Evolutionary conservation across 805 yeast species (phyloP).

Genomic region (Starmerella kuoi): DNA sequence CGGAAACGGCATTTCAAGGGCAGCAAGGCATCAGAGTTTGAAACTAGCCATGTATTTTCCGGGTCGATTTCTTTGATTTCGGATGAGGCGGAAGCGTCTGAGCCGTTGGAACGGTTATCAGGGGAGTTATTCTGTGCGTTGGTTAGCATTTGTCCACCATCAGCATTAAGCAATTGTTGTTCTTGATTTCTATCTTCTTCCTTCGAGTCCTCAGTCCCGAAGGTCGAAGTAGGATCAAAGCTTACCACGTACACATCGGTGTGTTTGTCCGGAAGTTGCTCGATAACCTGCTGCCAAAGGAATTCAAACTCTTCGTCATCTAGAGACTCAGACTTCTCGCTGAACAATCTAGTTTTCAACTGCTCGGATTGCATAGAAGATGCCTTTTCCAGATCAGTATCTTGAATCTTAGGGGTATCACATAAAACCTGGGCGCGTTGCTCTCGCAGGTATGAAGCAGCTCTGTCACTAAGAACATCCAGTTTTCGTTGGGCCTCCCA

Average conservation of each 20-base stretch:
- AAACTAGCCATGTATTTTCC: slow-evolving; percentile 9
- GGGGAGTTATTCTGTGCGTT: neutral
- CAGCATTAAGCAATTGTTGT: neutral
- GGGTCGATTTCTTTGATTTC: slow-evolving; percentile 6
- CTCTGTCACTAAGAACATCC: slow-evolving; percentile 51
- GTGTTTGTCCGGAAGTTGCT: slow-evolving; percentile 44
- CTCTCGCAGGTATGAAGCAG: slow-evolving; percentile 51
- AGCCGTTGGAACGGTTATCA: slow-evolving; percentile 5
- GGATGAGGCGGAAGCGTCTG: slow-evolving; percentile 8
- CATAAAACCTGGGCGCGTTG: slow-evolving; percentile 55
- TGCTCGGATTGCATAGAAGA: slow-evolving; percentile 31
- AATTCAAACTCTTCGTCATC: slow-evolving; percentile 55
- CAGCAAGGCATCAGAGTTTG: slow-evolving; percentile 16
- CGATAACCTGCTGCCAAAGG: slow-evolving; percentile 55
- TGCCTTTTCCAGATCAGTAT: slow-evolving; percentile 27
- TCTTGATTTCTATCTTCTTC: neutral
- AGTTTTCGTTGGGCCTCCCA: slow-evolving; percentile 56
- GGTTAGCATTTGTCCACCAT: slow-evolving; percentile 8
- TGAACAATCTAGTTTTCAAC: slow-evolving; percentile 19
- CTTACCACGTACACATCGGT: slow-evolving; percentile 45
- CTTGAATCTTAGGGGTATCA: slow-evolving; percentile 28
- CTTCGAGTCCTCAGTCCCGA: too few species aligned
- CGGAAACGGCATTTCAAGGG: slow-evolving; percentile 17
- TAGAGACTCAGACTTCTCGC: slow-evolving; percentile 21
- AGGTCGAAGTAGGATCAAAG: slow-evolving; percentile 13